Evolutionary conservation across 2,329 filamentous ascomycete genomes (phyloP).

Genomic region (Aspergillus bombycis): DNA sequence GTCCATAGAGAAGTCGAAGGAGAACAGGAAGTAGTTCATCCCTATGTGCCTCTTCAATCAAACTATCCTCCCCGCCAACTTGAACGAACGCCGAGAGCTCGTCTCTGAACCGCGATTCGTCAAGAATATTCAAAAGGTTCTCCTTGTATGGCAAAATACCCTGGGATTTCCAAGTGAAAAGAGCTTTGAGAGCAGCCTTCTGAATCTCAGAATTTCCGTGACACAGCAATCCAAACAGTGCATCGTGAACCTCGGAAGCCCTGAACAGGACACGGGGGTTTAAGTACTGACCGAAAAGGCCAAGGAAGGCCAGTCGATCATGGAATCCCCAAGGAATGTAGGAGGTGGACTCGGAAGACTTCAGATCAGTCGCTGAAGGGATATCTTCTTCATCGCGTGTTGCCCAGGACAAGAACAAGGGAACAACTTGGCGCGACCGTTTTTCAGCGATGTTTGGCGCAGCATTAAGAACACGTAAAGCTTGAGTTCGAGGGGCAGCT

Average conservation of each 20-base stretch:
- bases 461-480: slow-evolving; percentile 74
- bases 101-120: slow-evolving; percentile 89
- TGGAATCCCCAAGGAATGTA: slow-evolving; percentile 48
- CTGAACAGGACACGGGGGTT: slow-evolving; percentile 86
- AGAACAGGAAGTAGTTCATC: slow-evolving; percentile 79
- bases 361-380: slow-evolving; percentile 19
- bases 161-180: slow-evolving; percentile 86
- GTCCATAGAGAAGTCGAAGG: slow-evolving; percentile 84
- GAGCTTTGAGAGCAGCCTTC: slow-evolving; percentile 77
- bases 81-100: slow-evolving; percentile 89
- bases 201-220: slow-evolving; percentile 93
- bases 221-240: slow-evolving; percentile 73
- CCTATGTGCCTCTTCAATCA: slow-evolving; percentile 75
- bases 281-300: slow-evolving; percentile 78
- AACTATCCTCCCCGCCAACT: slow-evolving; percentile 63
- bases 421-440: slow-evolving; percentile 80
- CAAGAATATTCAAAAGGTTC: slow-evolving; percentile 81
- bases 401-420: slow-evolving; percentile 84
- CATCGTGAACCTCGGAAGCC: slow-evolving; percentile 72
- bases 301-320: slow-evolving; percentile 82
- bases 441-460: slow-evolving; percentile 81
- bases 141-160: slow-evolving; percentile 79
- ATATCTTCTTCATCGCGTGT: slow-evolving; percentile 53
- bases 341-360: slow-evolving; percentile 14
- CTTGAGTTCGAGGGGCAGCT: slow-evolving; percentile 69